These are phyloP conservation scores for Penicillium steckii DNA, from an alignment of 495 filamentous ascomycete species.

Conservation along the genomic window DNA sequence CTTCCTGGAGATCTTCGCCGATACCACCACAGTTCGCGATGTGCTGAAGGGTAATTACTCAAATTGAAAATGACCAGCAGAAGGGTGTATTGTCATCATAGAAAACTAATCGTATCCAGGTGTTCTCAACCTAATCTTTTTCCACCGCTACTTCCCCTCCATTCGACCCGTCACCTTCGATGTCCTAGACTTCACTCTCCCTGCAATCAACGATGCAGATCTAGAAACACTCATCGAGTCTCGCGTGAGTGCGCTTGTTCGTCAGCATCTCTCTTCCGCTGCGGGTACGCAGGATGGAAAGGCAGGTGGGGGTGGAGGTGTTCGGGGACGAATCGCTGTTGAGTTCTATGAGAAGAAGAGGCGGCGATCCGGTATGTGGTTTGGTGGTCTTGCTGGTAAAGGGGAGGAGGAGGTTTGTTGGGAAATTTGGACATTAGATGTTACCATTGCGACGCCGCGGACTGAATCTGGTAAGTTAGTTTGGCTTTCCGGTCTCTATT, in stretches of 20 bases:
- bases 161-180: constrained; percentile 83
- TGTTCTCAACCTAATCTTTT: constrained; percentile 97
- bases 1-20: constrained; percentile 80
- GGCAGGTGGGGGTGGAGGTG: constrained; percentile 40
- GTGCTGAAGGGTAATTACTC: constrained; percentile 93
- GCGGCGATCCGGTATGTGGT: constrained; percentile 71
- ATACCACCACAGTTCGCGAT: constrained; percentile 79
- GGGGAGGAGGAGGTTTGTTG: constrained; percentile 92
- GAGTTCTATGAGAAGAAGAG: constrained; percentile 95
- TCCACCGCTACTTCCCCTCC: constrained; percentile 93
- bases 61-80: too few relatives aligned
- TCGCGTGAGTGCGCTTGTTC: constrained; percentile 71
- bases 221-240: constrained; percentile 92
- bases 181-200: constrained; percentile 87
- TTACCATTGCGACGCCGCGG: constrained; percentile 82
- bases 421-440: constrained; percentile 92
- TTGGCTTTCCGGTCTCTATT: not conserved
- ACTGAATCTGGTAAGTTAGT: constrained; percentile 74
- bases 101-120: constrained; percentile 48
- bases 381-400: constrained; percentile 55
- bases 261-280: constrained; percentile 50
- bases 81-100: too few relatives aligned
- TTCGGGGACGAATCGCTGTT: constrained; percentile 78
- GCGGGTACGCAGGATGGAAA: constrained; percentile 48
- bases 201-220: constrained; percentile 81